These are phyloP conservation scores for Petasospora fabianii DNA, from an alignment of 1,139 yeast species.

Conservation along the genomic window DNA sequence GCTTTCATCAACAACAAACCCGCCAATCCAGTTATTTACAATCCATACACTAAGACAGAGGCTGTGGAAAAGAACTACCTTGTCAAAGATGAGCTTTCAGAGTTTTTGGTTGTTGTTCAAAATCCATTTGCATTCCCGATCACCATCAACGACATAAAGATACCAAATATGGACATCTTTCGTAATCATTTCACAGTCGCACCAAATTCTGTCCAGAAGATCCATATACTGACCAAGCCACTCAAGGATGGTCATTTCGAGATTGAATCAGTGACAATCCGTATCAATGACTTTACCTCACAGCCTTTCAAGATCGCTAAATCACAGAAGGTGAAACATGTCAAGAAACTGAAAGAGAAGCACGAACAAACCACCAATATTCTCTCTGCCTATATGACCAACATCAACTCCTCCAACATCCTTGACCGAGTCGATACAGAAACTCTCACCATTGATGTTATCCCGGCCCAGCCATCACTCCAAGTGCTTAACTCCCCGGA, in stretches of 20 bases:
- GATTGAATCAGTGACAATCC: constrained; percentile 43
- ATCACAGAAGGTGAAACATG: constrained; percentile 22
- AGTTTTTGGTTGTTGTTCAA: constrained; percentile 55
- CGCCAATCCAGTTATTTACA: constrained; percentile 34
- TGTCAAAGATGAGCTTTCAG: constrained; percentile 54
- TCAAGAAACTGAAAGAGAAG: constrained; percentile 27
- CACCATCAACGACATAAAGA: constrained; percentile 50
- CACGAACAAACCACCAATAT: constrained; percentile 4
- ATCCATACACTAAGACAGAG: constrained; percentile 29
- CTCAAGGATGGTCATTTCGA: constrained; percentile 37
- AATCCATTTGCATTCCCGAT: constrained; percentile 82
- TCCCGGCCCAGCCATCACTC: constrained; percentile 66
- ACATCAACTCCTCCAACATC: constrained; percentile 13
- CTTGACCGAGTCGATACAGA: constrained; percentile 17
- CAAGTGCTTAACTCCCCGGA: constrained; percentile 51
- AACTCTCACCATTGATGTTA: constrained; percentile 35
- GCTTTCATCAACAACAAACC: constrained; percentile 11
- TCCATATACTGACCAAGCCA: constrained; percentile 44
- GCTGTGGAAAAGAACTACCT: constrained; percentile 31
- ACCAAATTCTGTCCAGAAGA: constrained; percentile 37
- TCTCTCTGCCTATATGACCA: constrained; percentile 9
- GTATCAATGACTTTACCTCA: constrained; percentile 42
- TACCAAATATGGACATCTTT: constrained; percentile 35
- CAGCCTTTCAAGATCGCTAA: constrained; percentile 34
- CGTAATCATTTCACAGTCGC: constrained; percentile 33